These are phyloP conservation scores for Ramalina intermedia DNA, from an alignment of 495 filamentous ascomycete genomes.

Conservation along the genomic window DNA sequence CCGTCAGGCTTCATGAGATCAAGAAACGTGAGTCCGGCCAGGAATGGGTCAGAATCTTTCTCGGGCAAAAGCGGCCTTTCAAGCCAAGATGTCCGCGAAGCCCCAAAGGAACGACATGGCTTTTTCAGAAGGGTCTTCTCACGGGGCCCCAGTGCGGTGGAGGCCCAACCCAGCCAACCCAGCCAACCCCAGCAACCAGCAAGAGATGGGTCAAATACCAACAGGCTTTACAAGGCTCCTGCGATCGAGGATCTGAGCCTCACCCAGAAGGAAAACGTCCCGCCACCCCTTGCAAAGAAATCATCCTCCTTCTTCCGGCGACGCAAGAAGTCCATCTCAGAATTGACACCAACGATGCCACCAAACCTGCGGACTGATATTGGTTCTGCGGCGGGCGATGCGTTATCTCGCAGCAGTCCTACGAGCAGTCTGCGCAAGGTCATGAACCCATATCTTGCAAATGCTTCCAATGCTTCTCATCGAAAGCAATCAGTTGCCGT, in stretches of 20 bases:
- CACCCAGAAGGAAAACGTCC: slow-evolving; percentile 27
- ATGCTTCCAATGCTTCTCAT: neutral
- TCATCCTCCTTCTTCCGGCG: slow-evolving; percentile 83
- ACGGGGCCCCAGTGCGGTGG: slow-evolving; percentile 7
- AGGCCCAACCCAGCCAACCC: too few relatives aligned
- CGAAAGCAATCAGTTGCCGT: neutral
- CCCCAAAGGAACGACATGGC: slow-evolving; percentile 55
- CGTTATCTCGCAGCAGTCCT: slow-evolving; percentile 52
- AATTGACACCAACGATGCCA: slow-evolving; percentile 35
- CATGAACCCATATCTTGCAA: slow-evolving; percentile 70
- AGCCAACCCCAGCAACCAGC: neutral
- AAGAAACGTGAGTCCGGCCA: slow-evolving; percentile 4
- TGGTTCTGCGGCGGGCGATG: slow-evolving; percentile 10
- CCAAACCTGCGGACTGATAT: slow-evolving; percentile 18
- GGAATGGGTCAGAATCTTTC: slow-evolving; percentile 3
- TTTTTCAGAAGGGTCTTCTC: slow-evolving; percentile 91
- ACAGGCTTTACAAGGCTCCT: slow-evolving; percentile 7
- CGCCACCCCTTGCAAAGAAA: slow-evolving; percentile 67
- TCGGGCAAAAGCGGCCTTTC: neutral
- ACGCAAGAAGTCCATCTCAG: slow-evolving; percentile 72
- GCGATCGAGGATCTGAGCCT: slow-evolving; percentile 19
- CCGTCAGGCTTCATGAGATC: slow-evolving; percentile 6
- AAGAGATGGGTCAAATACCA: neutral
- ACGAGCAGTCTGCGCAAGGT: slow-evolving; percentile 74
- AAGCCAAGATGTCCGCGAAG: slow-evolving; percentile 3